These are phyloP conservation scores for Candida dubliniensis DNA, from an alignment of 1,139 yeast genomes.

Conservation along the genomic window DNA sequence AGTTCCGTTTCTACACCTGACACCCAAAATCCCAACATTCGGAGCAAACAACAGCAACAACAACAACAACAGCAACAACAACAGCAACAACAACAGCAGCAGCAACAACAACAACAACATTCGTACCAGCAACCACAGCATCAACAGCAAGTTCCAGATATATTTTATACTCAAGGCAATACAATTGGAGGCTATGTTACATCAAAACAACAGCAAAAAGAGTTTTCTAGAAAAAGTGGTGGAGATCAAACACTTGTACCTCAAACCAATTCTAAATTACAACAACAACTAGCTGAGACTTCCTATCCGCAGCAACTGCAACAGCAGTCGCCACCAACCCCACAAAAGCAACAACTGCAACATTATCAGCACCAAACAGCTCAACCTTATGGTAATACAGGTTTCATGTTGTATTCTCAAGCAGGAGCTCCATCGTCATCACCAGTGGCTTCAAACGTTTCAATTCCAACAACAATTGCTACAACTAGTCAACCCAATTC, in stretches of 20 bases:
- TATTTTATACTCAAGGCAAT: background rate
- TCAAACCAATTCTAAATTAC: background rate
- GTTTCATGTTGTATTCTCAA: slow-evolving; percentile 14
- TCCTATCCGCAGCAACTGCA: background rate
- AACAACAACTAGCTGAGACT: slow-evolving; percentile 3
- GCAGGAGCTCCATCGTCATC: slow-evolving; percentile 1
- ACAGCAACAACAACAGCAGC: slow-evolving; percentile 9
- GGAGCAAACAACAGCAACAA: slow-evolving; percentile 7
- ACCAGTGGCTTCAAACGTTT: background rate
- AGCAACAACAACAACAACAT: slow-evolving; percentile 8
- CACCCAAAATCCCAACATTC: slow-evolving; percentile 4
- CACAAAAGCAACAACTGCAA: slow-evolving; percentile 8
- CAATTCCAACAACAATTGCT: background rate
- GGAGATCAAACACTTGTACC: background rate
- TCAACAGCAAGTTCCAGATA: slow-evolving; percentile 4
- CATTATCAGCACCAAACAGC: slow-evolving; percentile 8
- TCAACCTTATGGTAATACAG: slow-evolving; percentile 7
- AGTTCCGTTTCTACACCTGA: slow-evolving; percentile 11
- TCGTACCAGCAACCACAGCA: slow-evolving; percentile 3
- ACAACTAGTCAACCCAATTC: background rate
- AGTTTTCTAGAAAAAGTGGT: background rate
- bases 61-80: slow-evolving; percentile 7
- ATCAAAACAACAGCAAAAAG: slow-evolving; percentile 3
- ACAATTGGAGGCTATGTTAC: background rate
- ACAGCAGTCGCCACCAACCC: slow-evolving; percentile 8